Evolutionary conservation across 345 rosid species (phyloP).

Genomic region (Arabis hirsuta): DNA sequence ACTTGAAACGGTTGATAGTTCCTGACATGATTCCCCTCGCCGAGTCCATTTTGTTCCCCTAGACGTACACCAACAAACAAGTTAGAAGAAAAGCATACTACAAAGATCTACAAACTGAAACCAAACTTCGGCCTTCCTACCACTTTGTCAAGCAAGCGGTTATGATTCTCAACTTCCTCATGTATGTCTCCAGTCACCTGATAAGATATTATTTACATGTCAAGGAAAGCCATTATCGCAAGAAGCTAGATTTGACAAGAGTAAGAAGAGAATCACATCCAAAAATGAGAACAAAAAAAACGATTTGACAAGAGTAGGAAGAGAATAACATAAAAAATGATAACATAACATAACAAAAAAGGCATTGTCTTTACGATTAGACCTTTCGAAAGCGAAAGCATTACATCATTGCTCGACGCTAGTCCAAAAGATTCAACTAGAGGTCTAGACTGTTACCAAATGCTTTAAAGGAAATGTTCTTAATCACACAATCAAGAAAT

Average conservation of each 20-base stretch:
- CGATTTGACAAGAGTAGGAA: not conserved
- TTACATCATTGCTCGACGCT: not conserved
- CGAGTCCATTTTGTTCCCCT: slow-evolving; percentile 89
- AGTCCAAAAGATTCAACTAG: not conserved
- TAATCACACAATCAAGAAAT: slow-evolving; percentile 7
- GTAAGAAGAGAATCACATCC: not conserved
- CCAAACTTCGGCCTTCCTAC: slow-evolving; percentile 49
- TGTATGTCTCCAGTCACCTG: slow-evolving; percentile 91
- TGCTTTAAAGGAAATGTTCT: not conserved
- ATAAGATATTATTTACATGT: slow-evolving; percentile 19
- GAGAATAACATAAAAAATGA: not conserved
- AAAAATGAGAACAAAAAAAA: not conserved
- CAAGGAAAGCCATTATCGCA: not conserved
- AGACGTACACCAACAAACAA: slow-evolving; percentile 11
- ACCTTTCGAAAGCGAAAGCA: not conserved
- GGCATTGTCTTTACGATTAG: not conserved
- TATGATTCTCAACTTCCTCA: slow-evolving; percentile 89
- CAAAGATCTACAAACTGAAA: slow-evolving; percentile 12
- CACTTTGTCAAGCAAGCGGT: slow-evolving; percentile 77
- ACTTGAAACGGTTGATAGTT: slow-evolving; percentile 83
- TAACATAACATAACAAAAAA: not conserved
- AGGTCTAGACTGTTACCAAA: not conserved
- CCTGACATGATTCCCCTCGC: slow-evolving; percentile 89
- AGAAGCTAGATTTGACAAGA: not conserved
- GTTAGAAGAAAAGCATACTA: slow-evolving; percentile 13